Evolutionary conservation across 139 green algal species (phyloP).

Genomic region (Asterochloris sp.): DNA sequence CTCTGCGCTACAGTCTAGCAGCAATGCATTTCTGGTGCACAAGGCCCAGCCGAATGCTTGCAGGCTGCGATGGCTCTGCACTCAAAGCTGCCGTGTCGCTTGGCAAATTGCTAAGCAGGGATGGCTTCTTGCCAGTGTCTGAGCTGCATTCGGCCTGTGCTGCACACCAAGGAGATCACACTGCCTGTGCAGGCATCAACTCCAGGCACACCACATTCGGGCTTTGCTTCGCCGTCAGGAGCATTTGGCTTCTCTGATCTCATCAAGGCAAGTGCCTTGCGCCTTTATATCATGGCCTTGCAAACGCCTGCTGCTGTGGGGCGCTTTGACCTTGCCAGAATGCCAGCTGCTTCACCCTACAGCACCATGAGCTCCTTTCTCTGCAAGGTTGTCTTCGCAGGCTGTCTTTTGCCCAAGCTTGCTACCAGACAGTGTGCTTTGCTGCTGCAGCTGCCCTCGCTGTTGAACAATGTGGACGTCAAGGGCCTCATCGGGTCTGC

Average conservation of each 20-base stretch:
- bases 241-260: neutral
- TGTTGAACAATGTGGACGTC: slow-evolving; percentile 18
- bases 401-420: neutral
- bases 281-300: neutral
- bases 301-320: neutral
- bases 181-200: neutral
- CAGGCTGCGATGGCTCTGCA: too few relatives aligned
- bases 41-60: too few relatives aligned
- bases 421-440: neutral
- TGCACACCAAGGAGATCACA: too few relatives aligned
- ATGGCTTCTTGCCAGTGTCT: too few relatives aligned
- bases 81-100: too few relatives aligned
- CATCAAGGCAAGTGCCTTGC: neutral
- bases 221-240: neutral
- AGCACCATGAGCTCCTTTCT: neutral
- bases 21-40: too few relatives aligned
- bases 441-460: slow-evolving; percentile 14
- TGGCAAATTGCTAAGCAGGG: too few relatives aligned
- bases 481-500: slow-evolving; percentile 17
- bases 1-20: too few relatives aligned
- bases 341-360: neutral
- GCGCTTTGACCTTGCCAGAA: neutral
- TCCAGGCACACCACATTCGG: slow-evolving; percentile 1
- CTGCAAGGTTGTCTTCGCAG: neutral
- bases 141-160: too few relatives aligned